Evolutionary conservation across 2,329 filamentous ascomycete species (phyloP).

Genomic region (Talaromyces funiculosus): DNA sequence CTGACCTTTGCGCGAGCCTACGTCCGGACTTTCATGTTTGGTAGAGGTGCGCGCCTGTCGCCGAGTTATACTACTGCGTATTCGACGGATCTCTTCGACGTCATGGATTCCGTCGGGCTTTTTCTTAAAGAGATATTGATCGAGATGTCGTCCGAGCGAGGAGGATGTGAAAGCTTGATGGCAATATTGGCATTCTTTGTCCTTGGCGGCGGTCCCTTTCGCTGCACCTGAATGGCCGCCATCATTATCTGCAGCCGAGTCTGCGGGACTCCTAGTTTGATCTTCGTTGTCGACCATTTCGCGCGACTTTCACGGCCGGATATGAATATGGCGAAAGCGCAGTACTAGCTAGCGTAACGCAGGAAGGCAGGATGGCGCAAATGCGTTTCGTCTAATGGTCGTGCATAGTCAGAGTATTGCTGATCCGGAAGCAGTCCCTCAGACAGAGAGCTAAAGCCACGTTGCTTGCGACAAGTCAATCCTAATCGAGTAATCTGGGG

Average conservation of each 20-base stretch:
- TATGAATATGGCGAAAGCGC: neutral
- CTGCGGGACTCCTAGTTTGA: conserved; percentile 8
- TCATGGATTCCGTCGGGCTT: conserved; percentile 91
- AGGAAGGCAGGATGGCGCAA: neutral
- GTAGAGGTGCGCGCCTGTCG: conserved; percentile 67
- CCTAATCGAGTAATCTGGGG: neutral
- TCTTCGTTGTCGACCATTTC: conserved; percentile 12
- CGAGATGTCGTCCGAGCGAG: conserved; percentile 85
- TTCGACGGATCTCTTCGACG: conserved; percentile 78
- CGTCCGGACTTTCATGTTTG: conserved; percentile 59
- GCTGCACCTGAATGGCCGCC: conserved; percentile 4
- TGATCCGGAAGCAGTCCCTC: neutral
- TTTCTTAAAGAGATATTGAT: conserved; percentile 88
- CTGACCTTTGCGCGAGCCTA: conserved; percentile 42
- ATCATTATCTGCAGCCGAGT: conserved; percentile 8
- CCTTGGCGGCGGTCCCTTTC: conserved; percentile 56
- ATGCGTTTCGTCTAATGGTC: neutral
- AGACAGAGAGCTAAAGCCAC: neutral
- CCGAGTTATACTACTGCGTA: conserved; percentile 79
- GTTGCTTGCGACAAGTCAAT: neutral
- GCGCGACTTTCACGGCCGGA: neutral
- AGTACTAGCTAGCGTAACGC: neutral
- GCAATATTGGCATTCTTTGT: conserved; percentile 85
- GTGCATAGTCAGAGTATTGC: neutral
- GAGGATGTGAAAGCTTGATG: conserved; percentile 87